These are phyloP conservation scores for Trichosporon coremiiforme DNA, from an alignment of 1,284 basidiomycete genomes.

Conservation along the genomic window DNA sequence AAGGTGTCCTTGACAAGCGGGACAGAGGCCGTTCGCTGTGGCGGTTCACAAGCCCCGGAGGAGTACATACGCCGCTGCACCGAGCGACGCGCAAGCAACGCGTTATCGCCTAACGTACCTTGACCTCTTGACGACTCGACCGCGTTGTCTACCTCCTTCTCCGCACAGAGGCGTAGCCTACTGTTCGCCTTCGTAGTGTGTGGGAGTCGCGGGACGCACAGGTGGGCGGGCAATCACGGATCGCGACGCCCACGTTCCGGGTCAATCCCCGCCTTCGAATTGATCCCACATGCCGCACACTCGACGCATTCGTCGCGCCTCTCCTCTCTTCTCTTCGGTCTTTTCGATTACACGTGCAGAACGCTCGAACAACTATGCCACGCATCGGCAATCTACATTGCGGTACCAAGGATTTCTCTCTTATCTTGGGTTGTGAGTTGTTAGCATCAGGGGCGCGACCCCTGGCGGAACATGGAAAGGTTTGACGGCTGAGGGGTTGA, in stretches of 20 bases:
- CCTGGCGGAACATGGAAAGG: constrained; percentile 9
- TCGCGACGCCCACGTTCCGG: neutral
- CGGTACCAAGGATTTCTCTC: neutral
- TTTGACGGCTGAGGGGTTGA: neutral
- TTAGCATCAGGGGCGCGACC: neutral
- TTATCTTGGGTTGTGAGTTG: constrained; percentile 10
- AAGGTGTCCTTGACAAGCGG: too few species aligned
- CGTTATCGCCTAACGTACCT: neutral
- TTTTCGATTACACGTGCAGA: neutral
- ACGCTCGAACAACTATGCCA: neutral
- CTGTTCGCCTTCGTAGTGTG: neutral
- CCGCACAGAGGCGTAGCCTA: too few species aligned
- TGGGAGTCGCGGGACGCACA: neutral
- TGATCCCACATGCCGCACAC: neutral
- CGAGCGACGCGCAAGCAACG: neutral
- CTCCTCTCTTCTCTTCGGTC: neutral
- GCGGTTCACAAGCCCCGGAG: neutral
- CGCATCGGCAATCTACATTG: constrained; percentile 8
- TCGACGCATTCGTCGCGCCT: neutral
- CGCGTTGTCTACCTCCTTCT: neutral
- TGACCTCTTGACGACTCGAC: neutral
- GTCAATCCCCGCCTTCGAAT: neutral
- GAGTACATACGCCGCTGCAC: neutral
- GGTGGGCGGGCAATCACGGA: neutral
- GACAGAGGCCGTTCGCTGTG: too few species aligned